Percentiles rank a stretch among this genome's conserved stretches.
These are phyloP conservation scores for Aspergillus saccharolyticus DNA, from an alignment of 495 filamentous ascomycete species.

Conservation along the genomic window DNA sequence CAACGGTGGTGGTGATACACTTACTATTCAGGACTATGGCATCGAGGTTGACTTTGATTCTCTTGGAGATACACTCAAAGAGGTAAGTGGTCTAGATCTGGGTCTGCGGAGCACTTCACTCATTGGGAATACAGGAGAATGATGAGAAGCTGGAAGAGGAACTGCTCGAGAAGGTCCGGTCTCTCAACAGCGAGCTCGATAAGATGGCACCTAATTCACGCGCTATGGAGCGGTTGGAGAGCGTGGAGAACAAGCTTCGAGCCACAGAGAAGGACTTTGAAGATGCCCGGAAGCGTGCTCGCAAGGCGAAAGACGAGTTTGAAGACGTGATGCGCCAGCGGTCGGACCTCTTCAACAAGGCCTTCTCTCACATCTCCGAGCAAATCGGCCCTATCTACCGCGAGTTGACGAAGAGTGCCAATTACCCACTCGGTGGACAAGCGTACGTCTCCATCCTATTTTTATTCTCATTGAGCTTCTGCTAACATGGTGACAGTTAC, in stretches of 20 bases:
- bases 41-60: slow-evolving; percentile 87
- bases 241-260: slow-evolving; percentile 75
- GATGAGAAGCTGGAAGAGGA: slow-evolving; percentile 71
- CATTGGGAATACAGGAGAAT: slow-evolving; percentile 46
- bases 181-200: slow-evolving; percentile 72
- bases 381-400: slow-evolving; percentile 92
- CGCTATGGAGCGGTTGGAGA: slow-evolving; percentile 86
- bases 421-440: slow-evolving; percentile 85
- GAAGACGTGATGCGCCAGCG: slow-evolving; percentile 74
- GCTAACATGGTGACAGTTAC: slow-evolving; percentile 43
- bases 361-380: slow-evolving; percentile 90
- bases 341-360: slow-evolving; percentile 87
- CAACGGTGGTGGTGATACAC: slow-evolving; percentile 30
- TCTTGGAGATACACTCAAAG: slow-evolving; percentile 79
- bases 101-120: slow-evolving; percentile 11
- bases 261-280: slow-evolving; percentile 87
- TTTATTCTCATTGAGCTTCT: not conserved
- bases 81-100: slow-evolving; percentile 47
- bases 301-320: slow-evolving; percentile 75
- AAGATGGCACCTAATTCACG: slow-evolving; percentile 95
- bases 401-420: slow-evolving; percentile 80
- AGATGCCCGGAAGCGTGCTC: slow-evolving; percentile 65
- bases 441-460: slow-evolving; percentile 51
- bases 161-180: slow-evolving; percentile 70
- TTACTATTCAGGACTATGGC: slow-evolving; percentile 76